Evolutionary conservation across 2,329 filamentous ascomycete species (phyloP).

Genomic region (Didymella pomorum): DNA sequence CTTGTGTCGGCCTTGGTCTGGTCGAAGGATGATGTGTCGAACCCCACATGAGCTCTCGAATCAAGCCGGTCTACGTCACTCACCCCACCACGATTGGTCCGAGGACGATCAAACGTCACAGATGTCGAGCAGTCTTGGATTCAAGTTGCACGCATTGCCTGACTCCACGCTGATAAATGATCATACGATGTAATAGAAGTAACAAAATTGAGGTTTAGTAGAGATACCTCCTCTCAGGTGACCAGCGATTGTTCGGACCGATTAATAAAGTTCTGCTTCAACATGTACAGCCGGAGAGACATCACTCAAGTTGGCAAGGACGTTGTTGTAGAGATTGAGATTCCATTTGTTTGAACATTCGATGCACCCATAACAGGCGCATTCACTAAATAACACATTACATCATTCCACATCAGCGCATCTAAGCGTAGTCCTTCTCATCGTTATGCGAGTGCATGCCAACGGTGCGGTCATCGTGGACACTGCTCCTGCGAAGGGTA

Average conservation of each 20-base stretch:
- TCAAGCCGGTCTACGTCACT: conserved; percentile 2
- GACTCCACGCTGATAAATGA: neutral
- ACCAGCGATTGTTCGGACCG: neutral
- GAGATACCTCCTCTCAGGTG: neutral
- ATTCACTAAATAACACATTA: conserved; percentile 22
- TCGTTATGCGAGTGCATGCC: conserved; percentile 15
- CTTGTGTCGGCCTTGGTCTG: neutral
- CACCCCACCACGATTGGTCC: conserved; percentile 8
- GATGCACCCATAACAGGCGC: conserved; percentile 6
- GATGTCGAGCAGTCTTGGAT: neutral
- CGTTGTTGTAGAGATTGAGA: neutral
- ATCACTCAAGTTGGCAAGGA: neutral
- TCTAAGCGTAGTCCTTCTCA: conserved; percentile 17
- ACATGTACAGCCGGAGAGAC: neutral
- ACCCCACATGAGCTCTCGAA: conserved; percentile 19
- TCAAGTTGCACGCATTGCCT: neutral
- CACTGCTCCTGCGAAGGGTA: conserved; percentile 37
- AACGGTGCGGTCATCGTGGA: conserved; percentile 21
- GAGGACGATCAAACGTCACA: conserved; percentile 1
- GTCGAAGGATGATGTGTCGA: conserved; percentile 13
- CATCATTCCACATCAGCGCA: conserved; percentile 5
- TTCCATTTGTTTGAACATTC: conserved; percentile 17
- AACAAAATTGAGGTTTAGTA: neutral
- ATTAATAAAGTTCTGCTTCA: neutral
- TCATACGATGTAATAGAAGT: neutral